phyloP scores from a whole-genome alignment of 495 filamentous ascomycete species.

The Thermochaetoides thermophila region DNA sequence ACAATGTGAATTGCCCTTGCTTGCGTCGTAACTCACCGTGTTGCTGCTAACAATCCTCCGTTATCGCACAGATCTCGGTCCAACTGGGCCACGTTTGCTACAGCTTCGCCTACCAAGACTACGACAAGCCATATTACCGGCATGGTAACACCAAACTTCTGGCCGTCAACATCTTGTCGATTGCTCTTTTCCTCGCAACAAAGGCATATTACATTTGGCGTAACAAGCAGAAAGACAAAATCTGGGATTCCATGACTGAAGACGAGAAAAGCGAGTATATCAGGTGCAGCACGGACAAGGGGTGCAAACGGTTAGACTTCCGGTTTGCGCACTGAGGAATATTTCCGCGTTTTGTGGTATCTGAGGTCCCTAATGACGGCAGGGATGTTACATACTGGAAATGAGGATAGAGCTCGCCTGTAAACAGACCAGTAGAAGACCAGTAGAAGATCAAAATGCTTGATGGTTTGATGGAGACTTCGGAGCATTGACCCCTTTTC shows the following conservation, averaged over 20 bases:
- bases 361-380: no score
- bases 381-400: no score
- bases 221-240: constrained; percentile 29
- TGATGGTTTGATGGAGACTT: no score
- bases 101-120: constrained; percentile 37
- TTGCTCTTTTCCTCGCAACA: constrained; percentile 38
- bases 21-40: no score
- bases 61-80: constrained; percentile 3
- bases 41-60: neutral
- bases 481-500: no score
- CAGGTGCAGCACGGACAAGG: constrained; percentile 45
- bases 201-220: constrained; percentile 50
- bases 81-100: constrained; percentile 3
- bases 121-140: constrained; percentile 52
- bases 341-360: no score
- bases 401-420: no score
- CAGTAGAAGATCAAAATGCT: no score
- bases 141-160: constrained; percentile 52
- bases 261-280: constrained; percentile 51
- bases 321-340: constrained; percentile 27
- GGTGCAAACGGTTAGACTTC: constrained; percentile 57
- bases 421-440: no score
- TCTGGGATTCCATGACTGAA: constrained; percentile 42
- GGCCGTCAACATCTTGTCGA: constrained; percentile 35
- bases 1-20: constrained; percentile 36